Evolutionary conservation across 495 filamentous ascomycete genomes (phyloP).

Genomic region (Penicillium mononematosum): DNA sequence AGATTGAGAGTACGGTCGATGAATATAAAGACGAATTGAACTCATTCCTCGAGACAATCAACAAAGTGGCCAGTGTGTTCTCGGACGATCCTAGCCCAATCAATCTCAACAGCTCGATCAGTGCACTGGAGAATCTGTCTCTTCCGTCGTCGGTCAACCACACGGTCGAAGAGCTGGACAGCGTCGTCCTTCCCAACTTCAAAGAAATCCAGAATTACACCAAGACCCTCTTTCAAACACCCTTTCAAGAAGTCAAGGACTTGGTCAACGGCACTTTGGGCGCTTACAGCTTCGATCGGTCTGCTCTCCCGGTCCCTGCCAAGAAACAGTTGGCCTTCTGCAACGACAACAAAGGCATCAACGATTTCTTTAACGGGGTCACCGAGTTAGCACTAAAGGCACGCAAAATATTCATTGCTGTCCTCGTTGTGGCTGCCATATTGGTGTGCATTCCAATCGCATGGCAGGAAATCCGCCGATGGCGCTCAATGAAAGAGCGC

Average conservation of each 20-base stretch:
- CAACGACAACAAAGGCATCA: slow-evolving; percentile 77
- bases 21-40: slow-evolving; percentile 63
- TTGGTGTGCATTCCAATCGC: slow-evolving; percentile 74
- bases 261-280: slow-evolving; percentile 64
- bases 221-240: slow-evolving; percentile 64
- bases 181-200: slow-evolving; percentile 73
- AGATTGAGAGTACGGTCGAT: slow-evolving; percentile 54
- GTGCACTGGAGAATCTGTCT: slow-evolving; percentile 65
- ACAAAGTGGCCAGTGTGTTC: slow-evolving; percentile 33
- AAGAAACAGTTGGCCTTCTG: slow-evolving; percentile 87
- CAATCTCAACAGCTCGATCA: slow-evolving; percentile 58
- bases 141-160: slow-evolving; percentile 63
- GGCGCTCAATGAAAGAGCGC: slow-evolving; percentile 67
- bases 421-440: slow-evolving; percentile 67
- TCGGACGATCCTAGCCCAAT: slow-evolving; percentile 49
- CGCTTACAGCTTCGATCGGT: slow-evolving; percentile 72
- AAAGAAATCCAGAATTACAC: slow-evolving; percentile 76
- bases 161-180: slow-evolving; percentile 66
- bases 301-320: slow-evolving; percentile 71
- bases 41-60: slow-evolving; percentile 48
- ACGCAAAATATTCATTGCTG: slow-evolving; percentile 69
- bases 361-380: slow-evolving; percentile 78
- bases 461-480: slow-evolving; percentile 76
- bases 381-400: slow-evolving; percentile 58
- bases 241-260: slow-evolving; percentile 74